phyloP scores from a whole-genome alignment of 306 rosid species.

The Vachellia pachyceras region DNA sequence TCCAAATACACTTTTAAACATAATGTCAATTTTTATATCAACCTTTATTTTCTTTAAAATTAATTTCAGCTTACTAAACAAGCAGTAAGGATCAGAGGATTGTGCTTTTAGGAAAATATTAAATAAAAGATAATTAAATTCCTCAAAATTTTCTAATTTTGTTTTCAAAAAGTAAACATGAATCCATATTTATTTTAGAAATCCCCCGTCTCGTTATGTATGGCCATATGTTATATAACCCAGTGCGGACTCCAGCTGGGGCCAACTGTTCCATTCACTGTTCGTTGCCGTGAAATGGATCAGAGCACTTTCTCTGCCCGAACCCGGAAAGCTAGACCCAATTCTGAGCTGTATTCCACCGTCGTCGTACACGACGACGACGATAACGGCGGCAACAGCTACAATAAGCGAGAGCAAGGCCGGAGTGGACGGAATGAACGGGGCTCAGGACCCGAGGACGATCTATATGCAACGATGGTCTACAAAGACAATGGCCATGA shows the following conservation, averaged over 20 bases:
- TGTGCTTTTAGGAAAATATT: too few species aligned
- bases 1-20: too few species aligned
- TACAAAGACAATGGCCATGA: conserved; percentile 67
- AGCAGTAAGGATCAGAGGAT: too few species aligned
- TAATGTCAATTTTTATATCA: too few species aligned
- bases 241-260: conserved; percentile 13
- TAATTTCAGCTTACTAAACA: too few species aligned
- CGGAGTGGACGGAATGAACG: conserved; percentile 40
- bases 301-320: conserved; percentile 52
- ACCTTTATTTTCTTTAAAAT: too few species aligned
- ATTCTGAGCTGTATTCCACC: conserved; percentile 76
- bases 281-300: conserved; percentile 57
- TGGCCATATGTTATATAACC: too few species aligned
- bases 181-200: too few species aligned
- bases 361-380: conserved; percentile 66
- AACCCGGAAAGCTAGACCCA: conserved; percentile 53
- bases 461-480: conserved; percentile 78
- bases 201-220: too few species aligned
- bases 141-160: too few species aligned
- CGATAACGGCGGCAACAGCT: neutral
- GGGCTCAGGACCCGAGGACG: conserved; percentile 43
- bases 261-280: conserved; percentile 12
- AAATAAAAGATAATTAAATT: too few species aligned
- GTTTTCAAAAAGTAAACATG: too few species aligned
- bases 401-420: conserved; percentile 20